phyloP scores from a whole-genome alignment of 352 stramenopile genomes.

The Thalassiosira ordinaria region DNA sequence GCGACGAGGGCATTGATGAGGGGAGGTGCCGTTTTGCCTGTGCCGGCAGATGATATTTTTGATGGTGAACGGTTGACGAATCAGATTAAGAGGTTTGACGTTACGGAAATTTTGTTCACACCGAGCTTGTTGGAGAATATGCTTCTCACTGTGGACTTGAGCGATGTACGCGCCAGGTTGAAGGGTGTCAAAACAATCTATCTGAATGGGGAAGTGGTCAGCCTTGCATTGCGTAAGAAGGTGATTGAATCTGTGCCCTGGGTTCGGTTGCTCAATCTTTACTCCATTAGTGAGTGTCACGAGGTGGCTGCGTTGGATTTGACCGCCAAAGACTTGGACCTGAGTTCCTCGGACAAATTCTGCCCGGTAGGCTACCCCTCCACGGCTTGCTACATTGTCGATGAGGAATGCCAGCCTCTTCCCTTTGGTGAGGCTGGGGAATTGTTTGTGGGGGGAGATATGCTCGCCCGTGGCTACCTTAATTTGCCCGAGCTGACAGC shows the following conservation, averaged over 20 bases:
- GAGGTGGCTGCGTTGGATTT: constrained; percentile 86
- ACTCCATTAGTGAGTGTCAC: constrained; percentile 93
- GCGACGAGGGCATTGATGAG: constrained; percentile 90
- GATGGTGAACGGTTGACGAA: constrained; percentile 88
- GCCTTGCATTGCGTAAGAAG: constrained; percentile 88
- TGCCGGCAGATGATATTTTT: constrained; percentile 92
- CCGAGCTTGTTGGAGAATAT: constrained; percentile 91
- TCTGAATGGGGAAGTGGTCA: constrained; percentile 93
- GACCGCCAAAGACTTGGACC: constrained; percentile 43
- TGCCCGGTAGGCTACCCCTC: constrained; percentile 43
- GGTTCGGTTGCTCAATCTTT: constrained; percentile 91
- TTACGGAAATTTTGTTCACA: constrained; percentile 93
- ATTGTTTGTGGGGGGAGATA: constrained; percentile 79
- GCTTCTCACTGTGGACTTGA: constrained; percentile 83
- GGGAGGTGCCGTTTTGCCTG: constrained; percentile 90
- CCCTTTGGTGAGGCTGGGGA: constrained; percentile 69
- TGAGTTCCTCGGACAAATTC: constrained; percentile 43
- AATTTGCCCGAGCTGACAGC: constrained; percentile 82
- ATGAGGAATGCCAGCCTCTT: constrained; percentile 67
- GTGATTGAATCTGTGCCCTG: constrained; percentile 88
- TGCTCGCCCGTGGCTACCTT: constrained; percentile 82
- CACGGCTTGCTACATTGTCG: constrained; percentile 58
- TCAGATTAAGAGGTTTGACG: constrained; percentile 85
- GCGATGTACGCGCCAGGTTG: constrained; percentile 82
- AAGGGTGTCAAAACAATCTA: constrained; percentile 89